Conservation (phyloP, 1,284 basidiomycete species). For the Heterobasidion occidentale region DNA sequence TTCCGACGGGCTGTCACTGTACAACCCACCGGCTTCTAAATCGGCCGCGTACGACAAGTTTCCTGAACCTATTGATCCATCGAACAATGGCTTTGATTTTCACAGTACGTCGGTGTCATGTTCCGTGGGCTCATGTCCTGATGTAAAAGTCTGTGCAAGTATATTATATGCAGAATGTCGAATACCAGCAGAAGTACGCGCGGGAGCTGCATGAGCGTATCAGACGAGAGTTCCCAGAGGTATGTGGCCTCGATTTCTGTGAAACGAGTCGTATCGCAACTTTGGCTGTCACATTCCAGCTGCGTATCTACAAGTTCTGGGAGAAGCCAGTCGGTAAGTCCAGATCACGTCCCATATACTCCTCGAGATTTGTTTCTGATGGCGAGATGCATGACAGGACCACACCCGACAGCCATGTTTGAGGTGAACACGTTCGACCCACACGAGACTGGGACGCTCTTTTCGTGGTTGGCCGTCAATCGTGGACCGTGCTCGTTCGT, state of each 20-base stretch:
- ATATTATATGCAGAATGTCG: slow-evolving; percentile 51
- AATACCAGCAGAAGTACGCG: slow-evolving; percentile 41
- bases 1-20: slow-evolving; percentile 52
- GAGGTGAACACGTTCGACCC: slow-evolving; percentile 63
- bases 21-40: slow-evolving; percentile 34
- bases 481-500: slow-evolving; percentile 62
- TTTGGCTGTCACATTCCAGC: slow-evolving; percentile 25
- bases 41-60: slow-evolving; percentile 47
- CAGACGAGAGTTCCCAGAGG: slow-evolving; percentile 65
- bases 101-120: slow-evolving; percentile 37
- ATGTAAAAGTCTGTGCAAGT: slow-evolving; percentile 28
- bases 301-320: slow-evolving; percentile 58
- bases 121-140: not conserved
- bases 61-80: slow-evolving; percentile 40
- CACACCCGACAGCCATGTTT: slow-evolving; percentile 63
- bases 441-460: slow-evolving; percentile 56
- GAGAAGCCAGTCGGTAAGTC: slow-evolving; percentile 51
- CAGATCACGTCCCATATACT: not conserved
- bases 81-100: slow-evolving; percentile 60
- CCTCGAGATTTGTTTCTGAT: not conserved
- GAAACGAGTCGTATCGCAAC: not conserved
- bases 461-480: slow-evolving; percentile 57
- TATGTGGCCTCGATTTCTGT: slow-evolving; percentile 13
- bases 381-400: slow-evolving; percentile 25
- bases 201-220: slow-evolving; percentile 58